A percentile compares a stretch with the other conserved stretches of the same genome.
phyloP scores from a whole-genome alignment of 1,284 basidiomycete species.

The Marasmius oreades region DNA sequence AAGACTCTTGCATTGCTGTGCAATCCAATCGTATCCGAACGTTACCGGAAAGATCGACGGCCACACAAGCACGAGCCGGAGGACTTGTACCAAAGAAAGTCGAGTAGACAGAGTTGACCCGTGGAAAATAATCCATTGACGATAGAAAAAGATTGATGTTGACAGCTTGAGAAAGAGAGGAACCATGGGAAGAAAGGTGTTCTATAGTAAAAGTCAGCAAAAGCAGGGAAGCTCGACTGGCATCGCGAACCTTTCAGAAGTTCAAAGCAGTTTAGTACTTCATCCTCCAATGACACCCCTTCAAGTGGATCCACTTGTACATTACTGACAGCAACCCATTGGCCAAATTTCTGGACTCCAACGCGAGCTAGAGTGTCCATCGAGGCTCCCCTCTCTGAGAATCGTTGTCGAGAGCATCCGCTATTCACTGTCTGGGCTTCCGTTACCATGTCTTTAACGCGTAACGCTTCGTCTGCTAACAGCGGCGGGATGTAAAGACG shows the following conservation, averaged over 20 bases:
- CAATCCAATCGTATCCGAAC: conserved; percentile 73
- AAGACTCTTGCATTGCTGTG: conserved; percentile 53
- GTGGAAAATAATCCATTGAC: conserved; percentile 73
- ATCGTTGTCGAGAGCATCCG: background rate
- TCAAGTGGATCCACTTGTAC: background rate
- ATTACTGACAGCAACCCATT: background rate
- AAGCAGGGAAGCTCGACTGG: conserved; percentile 10
- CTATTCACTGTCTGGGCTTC: background rate
- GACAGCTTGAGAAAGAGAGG: conserved; percentile 60
- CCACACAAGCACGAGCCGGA: conserved; percentile 90
- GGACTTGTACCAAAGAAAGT: conserved; percentile 88
- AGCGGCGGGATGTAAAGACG: conserved; percentile 43
- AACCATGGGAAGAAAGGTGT: conserved; percentile 39
- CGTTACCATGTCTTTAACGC: conserved; percentile 21
- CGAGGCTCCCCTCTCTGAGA: too few relatives aligned
- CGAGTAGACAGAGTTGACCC: conserved; percentile 76
- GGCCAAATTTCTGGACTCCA: background rate
- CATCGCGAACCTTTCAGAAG: conserved; percentile 46
- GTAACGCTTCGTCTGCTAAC: conserved; percentile 41
- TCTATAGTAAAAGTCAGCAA: conserved; percentile 33
- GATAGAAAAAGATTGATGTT: conserved; percentile 87
- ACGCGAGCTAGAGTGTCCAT: background rate
- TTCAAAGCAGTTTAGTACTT: conserved; percentile 60
- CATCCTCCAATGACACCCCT: conserved; percentile 33
- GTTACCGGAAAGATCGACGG: conserved; percentile 61